Base-by-base conservation (phyloP, 805 yeast species). In the Teunomyces funiuensis region DNA sequence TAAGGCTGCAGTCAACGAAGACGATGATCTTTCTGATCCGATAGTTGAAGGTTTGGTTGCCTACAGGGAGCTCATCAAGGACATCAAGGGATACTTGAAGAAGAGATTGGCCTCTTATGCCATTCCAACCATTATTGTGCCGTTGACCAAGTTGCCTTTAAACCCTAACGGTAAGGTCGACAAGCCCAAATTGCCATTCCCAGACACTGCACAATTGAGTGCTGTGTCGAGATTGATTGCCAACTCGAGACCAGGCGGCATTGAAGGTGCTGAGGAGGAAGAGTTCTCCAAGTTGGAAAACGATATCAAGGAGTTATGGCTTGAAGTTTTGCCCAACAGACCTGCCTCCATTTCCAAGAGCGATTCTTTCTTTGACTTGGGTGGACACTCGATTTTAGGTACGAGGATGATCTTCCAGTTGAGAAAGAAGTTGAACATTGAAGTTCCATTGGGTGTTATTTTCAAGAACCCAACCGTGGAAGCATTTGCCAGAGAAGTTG, bases 91-190 rank as follows among this genome's bases (percentile, higher is more conserved):
- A n/a, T 54, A 62, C 49, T 77, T 93, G 65, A 88, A 88, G 67
- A 88, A 83, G 57, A 83, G 95, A 66, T 75, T 93, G 44, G 97
- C 99, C 0, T 76, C 85, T 10, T 93, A 93, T 61, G 96, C 99
- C 13, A 83, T 93, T 36, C 99, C 99, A 33, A 77, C 96, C 0
- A 73, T 91, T 26, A 82, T 93, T 55, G 91, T 93, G 37, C 97
- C 97, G 11, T 73, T 95, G 70, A 73, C 77, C 18, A 83, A 81
- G 54, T 68, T 93, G 59, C 99, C 99, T 18, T 74, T 93, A 65
- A 93, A 93, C 66, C 99, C 99, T 45, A 93, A 93, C 62, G 99
- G 99, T 54, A 93, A 93, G 66, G 88, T 93, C 44, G 99, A 93
- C 69, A 93, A 93, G 70, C 98, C 98, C 27, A 89, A 91, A 57